Conservation (phyloP, 306 rosid genomes). For the Arachis stenosperma region DNA sequence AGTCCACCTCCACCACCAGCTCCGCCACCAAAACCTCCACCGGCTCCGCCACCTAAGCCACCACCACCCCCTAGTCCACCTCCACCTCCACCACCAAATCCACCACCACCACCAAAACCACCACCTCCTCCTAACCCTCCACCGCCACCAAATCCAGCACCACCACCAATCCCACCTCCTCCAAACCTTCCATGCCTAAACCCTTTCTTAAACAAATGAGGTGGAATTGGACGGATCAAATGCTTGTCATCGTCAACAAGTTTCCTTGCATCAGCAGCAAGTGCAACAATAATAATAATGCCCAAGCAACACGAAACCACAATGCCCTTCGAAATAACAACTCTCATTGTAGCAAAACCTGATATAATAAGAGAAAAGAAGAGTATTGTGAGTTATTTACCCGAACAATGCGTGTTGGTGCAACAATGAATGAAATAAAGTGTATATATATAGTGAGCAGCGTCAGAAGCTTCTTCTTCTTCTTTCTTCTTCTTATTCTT, state of each 20-base stretch:
- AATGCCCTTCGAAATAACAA: neutral
- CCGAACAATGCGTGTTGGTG: neutral
- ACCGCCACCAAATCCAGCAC: neutral
- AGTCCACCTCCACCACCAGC: constrained; percentile 29
- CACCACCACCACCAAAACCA: constrained; percentile 37
- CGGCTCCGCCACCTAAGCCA: constrained; percentile 1
- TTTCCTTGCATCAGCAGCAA: constrained; percentile 4
- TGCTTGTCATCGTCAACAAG: constrained; percentile 45
- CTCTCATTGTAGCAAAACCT: neutral
- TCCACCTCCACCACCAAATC: constrained; percentile 15
- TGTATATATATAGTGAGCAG: neutral
- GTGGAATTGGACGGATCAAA: constrained; percentile 39
- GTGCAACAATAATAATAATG: constrained; percentile 14
- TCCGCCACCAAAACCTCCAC: constrained; percentile 24
- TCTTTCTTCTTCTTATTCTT: no score
- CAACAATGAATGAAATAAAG: neutral
- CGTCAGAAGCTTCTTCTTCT: neutral
- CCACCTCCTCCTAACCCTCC: neutral
- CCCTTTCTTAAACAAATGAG: constrained; percentile 36
- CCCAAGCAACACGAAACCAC: constrained; percentile 18
- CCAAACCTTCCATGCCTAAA: constrained; percentile 34
- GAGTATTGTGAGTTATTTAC: neutral
- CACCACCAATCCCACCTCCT: constrained; percentile 2
- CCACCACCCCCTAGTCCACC: constrained; percentile 18
- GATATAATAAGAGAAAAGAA: neutral